Percentiles rank a stretch among this genome's conserved stretches.
phyloP scores from a whole-genome alignment of 345 rosid species.

The Combretum micranthum region DNA sequence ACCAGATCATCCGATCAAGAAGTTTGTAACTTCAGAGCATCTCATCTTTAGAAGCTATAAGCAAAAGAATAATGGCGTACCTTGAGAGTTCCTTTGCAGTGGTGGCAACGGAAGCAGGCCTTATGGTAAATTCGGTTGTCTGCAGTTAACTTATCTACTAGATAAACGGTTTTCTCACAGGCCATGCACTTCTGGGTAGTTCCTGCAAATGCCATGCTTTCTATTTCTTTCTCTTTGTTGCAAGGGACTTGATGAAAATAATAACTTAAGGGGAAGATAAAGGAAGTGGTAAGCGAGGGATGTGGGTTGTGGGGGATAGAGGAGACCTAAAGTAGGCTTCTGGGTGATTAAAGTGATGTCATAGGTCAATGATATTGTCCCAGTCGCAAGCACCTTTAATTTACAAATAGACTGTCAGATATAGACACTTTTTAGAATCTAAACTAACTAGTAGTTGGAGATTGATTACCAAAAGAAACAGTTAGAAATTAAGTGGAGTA shows the following conservation, averaged over 20 bases:
- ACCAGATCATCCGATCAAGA: too few species aligned
- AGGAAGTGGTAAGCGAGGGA: constrained; percentile 8
- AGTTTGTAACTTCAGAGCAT: too few species aligned
- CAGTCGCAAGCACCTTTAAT: constrained; percentile 19
- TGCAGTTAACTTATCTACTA: constrained; percentile 95
- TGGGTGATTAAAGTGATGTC: constrained; percentile 36
- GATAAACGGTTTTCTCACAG: constrained; percentile 92
- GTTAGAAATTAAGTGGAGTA: too few species aligned
- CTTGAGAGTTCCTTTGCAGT: constrained; percentile 99
- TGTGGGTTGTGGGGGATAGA: constrained; percentile 18
- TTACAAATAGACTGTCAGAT: too few species aligned
- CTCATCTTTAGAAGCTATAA: too few species aligned
- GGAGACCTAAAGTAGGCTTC: constrained; percentile 20
- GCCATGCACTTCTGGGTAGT: constrained; percentile 99
- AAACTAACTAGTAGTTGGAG: too few species aligned
- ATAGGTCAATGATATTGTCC: constrained; percentile 23
- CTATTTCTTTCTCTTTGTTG: not conserved
- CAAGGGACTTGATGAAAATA: not conserved
- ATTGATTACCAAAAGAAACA: too few species aligned
- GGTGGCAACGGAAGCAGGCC: constrained; percentile 98
- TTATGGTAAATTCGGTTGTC: constrained; percentile 87
- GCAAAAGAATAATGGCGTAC: constrained; percentile 16
- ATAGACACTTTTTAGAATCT: too few species aligned
- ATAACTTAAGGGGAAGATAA: constrained; percentile 9
- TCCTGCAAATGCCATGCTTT: constrained; percentile 93